These are phyloP conservation scores for Picea mariana DNA, from an alignment of 83 land plant species.

Conservation along the genomic window DNA sequence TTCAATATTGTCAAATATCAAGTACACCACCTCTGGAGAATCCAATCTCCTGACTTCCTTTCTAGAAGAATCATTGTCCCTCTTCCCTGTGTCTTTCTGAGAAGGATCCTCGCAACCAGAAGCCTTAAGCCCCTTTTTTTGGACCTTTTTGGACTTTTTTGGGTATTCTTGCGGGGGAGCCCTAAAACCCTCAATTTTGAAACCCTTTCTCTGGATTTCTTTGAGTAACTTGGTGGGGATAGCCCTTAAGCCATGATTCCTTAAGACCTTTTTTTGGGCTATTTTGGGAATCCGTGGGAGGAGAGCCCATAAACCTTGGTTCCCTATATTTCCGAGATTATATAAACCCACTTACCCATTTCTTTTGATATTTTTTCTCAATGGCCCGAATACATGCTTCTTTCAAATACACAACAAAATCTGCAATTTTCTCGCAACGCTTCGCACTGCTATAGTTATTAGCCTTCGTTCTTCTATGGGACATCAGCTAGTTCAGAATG, in stretches of 20 bases:
- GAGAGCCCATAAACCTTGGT: neutral
- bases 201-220: neutral
- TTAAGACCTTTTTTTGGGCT: neutral
- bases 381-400: too few relatives aligned
- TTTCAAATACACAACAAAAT: too few relatives aligned
- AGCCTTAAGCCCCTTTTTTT: neutral
- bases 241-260: neutral
- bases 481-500: too few relatives aligned
- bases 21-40: constrained; percentile 55
- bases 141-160: neutral
- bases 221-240: neutral
- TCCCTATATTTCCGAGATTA: too few relatives aligned
- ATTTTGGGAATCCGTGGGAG: neutral
- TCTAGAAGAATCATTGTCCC: constrained; percentile 16
- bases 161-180: neutral
- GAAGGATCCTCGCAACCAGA: neutral
- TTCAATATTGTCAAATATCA: constrained; percentile 89
- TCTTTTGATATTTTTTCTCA: too few relatives aligned
- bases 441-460: too few relatives aligned
- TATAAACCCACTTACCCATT: too few relatives aligned
- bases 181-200: neutral
- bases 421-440: too few relatives aligned
- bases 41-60: constrained; percentile 30
- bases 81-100: constrained; percentile 17
- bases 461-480: too few relatives aligned